Conservation (phyloP, 2,329 filamentous ascomycete genomes). For the Pezicula neosporulosa region DNA sequence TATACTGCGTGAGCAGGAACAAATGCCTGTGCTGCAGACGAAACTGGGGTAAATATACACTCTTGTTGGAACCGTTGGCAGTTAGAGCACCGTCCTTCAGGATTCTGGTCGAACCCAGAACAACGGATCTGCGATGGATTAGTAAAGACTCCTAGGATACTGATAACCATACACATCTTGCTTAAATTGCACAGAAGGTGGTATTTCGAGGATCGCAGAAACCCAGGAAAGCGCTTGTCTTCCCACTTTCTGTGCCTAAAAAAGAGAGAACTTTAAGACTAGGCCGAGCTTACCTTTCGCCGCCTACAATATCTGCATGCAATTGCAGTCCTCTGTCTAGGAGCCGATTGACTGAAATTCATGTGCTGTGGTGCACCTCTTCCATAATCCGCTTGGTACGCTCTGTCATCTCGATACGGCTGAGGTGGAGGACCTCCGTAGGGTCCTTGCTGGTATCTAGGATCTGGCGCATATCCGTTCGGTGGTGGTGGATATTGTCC, state of each 20-base stretch:
- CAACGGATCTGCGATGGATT: constrained; percentile 59
- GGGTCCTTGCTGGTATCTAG: constrained; percentile 21
- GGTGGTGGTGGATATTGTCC: constrained; percentile 16
- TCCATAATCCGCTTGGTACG: constrained; percentile 22
- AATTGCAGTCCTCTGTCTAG: constrained; percentile 56
- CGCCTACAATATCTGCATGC: constrained; percentile 57
- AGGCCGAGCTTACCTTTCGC: constrained; percentile 46
- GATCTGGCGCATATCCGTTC: constrained; percentile 22
- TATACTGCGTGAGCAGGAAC: constrained; percentile 69
- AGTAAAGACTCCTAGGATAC: not conserved
- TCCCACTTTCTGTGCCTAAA: not conserved
- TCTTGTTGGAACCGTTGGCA: constrained; percentile 72
- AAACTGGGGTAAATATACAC: constrained; percentile 75
- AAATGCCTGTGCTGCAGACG: constrained; percentile 70
- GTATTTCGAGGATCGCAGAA: not conserved
- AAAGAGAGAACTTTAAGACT: not conserved
- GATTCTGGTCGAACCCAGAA: constrained; percentile 69
- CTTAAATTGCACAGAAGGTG: not conserved
- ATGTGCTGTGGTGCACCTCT: constrained; percentile 24
- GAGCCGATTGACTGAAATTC: constrained; percentile 43
- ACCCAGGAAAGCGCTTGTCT: not conserved
- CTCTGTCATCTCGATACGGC: constrained; percentile 22
- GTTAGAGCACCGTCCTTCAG: constrained; percentile 70
- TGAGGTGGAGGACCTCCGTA: constrained; percentile 18
- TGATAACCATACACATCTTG: not conserved